Base-by-base conservation (phyloP, 2,329 filamentous ascomycete genomes). In the Dothistroma pini region DNA sequence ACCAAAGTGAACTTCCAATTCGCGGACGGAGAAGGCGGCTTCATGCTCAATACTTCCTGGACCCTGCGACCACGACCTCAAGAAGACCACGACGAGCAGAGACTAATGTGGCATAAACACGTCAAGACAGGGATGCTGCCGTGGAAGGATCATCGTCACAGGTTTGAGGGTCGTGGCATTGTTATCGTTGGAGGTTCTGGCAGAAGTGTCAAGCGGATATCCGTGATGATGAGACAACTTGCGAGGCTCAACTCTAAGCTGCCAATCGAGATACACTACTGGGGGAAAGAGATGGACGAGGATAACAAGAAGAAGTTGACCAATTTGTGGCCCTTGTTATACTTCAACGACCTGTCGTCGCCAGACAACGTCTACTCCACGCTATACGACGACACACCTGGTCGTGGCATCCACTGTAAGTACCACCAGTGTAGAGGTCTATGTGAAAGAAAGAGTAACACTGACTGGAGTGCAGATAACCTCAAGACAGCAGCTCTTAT, bases 401-500 rank as follows among this genome's bases (percentile, higher is more conserved):
- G 53, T 1, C 29, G 52, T 16, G 53, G 50, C 9, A 51, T 56
- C 10, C 59, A 64, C 57, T 64, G 41, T 44, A 19, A 44, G 41
- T n/a, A 16, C 34, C 4, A 16, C 34, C 4, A 38, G 34, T 38
- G 34, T 29, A 10, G 10, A 55, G 34, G 16, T 25, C 35, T 10
- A 19, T 21, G 53, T 35, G 10, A 35, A 9, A 7, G 9, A 31
- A 5, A 10, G 5, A 19, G 19, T 12, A 34, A n/a, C 7, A 56
- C 54, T 56, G 72, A 74, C 64, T 73, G 14, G 3, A 14, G 34
- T 6, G n/a, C 41, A 44, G 41, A 72, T 61, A 69, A 75, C 55
- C 67, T 75, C 64, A 75, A 75, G 63, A 71, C 72, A 9, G 73
- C 72, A 1, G 72, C 72, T n/a, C 38, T 75, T 21, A 59, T 76